These are phyloP conservation scores for Ophiostoma himal-ulmi DNA, from an alignment of 2,329 filamentous ascomycete genomes.

Conservation along the genomic window DNA sequence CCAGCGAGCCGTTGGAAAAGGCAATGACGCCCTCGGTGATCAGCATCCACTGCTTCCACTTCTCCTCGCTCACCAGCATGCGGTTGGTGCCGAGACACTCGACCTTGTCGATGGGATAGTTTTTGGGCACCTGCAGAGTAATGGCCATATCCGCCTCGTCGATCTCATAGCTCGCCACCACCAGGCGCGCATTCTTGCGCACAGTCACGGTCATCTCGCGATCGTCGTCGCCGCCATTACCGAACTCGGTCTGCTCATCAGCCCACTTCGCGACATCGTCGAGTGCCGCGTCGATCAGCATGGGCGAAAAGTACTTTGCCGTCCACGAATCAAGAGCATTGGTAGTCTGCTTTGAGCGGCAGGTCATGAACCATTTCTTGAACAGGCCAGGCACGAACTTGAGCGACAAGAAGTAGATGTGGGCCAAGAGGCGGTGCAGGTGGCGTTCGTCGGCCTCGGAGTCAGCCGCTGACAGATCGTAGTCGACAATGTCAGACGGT, in stretches of 20 bases:
- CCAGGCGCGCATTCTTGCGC: conserved; percentile 63
- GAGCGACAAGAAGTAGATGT: conserved; percentile 78
- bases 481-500: conserved; percentile 49
- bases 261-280: conserved; percentile 65
- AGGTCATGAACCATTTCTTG: conserved; percentile 77
- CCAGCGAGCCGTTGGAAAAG: conserved; percentile 81
- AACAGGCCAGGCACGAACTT: conserved; percentile 72
- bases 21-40: conserved; percentile 89
- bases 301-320: conserved; percentile 70
- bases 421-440: conserved; percentile 75
- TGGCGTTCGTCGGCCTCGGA: conserved; percentile 60
- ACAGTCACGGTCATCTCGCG: conserved; percentile 63
- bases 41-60: conserved; percentile 87
- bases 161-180: conserved; percentile 77
- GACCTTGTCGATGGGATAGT: conserved; percentile 77
- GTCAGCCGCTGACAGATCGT: conserved; percentile 48
- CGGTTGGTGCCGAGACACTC: conserved; percentile 71
- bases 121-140: conserved; percentile 69
- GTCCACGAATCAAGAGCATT: conserved; percentile 80
- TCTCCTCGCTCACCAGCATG: conserved; percentile 81
- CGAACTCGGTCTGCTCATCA: conserved; percentile 43
- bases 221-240: conserved; percentile 33
- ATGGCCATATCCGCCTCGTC: conserved; percentile 84
- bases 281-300: conserved; percentile 60
- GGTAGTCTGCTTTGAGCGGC: conserved; percentile 72